Percentiles rank a stretch among this genome's conserved stretches.
These are phyloP conservation scores for Raffaelea arxii DNA, from an alignment of 2,329 filamentous ascomycete genomes.

Conservation along the genomic window DNA sequence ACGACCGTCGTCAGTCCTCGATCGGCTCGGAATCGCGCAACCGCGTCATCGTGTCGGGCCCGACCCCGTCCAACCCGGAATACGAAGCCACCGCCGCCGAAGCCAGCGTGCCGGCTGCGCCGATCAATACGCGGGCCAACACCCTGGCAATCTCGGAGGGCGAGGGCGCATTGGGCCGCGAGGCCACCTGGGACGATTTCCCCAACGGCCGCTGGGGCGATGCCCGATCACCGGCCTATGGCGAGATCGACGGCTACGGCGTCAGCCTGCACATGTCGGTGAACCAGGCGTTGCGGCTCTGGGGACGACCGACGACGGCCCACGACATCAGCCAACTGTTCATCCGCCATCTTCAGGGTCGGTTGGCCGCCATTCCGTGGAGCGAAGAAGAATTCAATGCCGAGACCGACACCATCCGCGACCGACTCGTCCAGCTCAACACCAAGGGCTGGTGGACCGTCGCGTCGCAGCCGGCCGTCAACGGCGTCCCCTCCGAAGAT, in stretches of 20 bases:
- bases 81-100: slow-evolving; percentile 68
- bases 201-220: slow-evolving; percentile 99
- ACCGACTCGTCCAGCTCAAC: slow-evolving; percentile 68
- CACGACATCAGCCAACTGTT: slow-evolving; percentile 75
- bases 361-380: slow-evolving; percentile 80
- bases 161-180: slow-evolving; percentile 76
- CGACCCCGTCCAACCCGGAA: slow-evolving; percentile 47
- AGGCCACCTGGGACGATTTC: slow-evolving; percentile 98
- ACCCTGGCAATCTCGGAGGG: slow-evolving; percentile 92
- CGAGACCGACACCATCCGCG: slow-evolving; percentile 74
- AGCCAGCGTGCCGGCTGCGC: slow-evolving; percentile 64
- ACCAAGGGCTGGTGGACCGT: slow-evolving; percentile 88
- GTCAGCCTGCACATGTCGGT: slow-evolving; percentile 88
- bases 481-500: slow-evolving; percentile 69
- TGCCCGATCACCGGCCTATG: slow-evolving; percentile 89
- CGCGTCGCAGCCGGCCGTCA: slow-evolving; percentile 88
- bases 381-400: slow-evolving; percentile 79
- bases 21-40: slow-evolving; percentile 81
- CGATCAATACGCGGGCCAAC: slow-evolving; percentile 69
- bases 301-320: slow-evolving; percentile 64
- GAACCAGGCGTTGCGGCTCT: slow-evolving; percentile 72
- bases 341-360: slow-evolving; percentile 67
- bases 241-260: slow-evolving; percentile 89
- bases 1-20: slow-evolving; percentile 59
- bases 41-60: slow-evolving; percentile 68